Evolutionary conservation across 1,284 basidiomycete genomes (phyloP), one percentile per base, ranked within the genome.

Genomic region (Sphagnurus paluster): DNA sequence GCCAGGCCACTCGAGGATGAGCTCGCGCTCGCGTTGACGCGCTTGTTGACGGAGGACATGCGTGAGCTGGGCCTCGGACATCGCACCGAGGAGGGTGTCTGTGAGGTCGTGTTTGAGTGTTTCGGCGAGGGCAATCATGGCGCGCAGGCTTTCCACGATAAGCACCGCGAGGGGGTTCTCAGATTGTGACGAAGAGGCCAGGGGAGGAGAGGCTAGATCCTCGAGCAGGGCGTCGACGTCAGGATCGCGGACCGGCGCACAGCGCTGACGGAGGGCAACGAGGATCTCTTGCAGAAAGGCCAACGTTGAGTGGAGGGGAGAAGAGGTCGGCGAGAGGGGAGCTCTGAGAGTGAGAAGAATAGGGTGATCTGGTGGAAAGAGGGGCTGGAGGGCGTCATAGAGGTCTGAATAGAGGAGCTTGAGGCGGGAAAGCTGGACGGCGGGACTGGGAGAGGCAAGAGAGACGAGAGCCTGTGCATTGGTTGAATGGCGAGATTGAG

Each of bases 101-200:
- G 77, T 77, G 19, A 88, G 65, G 55, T 89, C 87, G 24, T 72
- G 67, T 56, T 78, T 80, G 81, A 90, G 84, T 5, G 65, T 59
- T 17, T 80, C 76, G 0, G 76, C 66, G 10, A 88, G 64, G 11
- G 66, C 60, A 6, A 87, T 54, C 17, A 80, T 70, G 0, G 68
- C 66, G 43, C 67, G 75, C 9, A 76, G 58, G 2, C 70, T 72
- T 21, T 75, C 68, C 0, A 77, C 56, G 11, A 84, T 63, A 1
- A 76, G 58, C 10, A 29, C 21, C 14, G 57, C 54, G 14, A 55
- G 49, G 1, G 46, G 36, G 14, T 46, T 45, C 21, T 36, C 30
- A 29, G 33, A 4, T 36, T 6, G 8, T 19, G n/a, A 46, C 39
- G 16, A 44, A 10, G 46, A 39, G 1, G 57, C 25, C 7, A 61